Conservation (phyloP, 768 basidiomycete species). For the Chalciporus piperatus region DNA sequence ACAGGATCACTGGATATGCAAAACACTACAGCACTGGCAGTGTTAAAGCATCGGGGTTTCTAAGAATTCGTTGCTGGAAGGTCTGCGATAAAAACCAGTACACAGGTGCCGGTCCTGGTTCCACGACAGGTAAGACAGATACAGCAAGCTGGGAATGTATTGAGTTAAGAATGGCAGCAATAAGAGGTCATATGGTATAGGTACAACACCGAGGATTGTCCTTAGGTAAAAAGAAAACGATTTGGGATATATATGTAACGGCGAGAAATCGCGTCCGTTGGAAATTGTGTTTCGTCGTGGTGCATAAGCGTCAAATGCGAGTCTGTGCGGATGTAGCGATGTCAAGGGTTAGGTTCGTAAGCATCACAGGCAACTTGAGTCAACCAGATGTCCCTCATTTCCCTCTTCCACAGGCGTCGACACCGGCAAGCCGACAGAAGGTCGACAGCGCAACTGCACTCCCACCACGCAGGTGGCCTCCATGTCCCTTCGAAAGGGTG, state of each 20-base stretch:
- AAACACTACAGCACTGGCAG: neutral
- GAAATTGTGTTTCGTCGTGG: neutral
- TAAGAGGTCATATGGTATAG: neutral
- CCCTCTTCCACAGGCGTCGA: constrained; percentile 36
- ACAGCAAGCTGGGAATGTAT: neutral
- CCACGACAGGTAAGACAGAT: neutral
- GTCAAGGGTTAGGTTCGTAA: constrained; percentile 35
- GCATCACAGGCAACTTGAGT: constrained; percentile 43
- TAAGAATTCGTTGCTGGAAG: neutral
- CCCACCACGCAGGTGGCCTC: constrained; percentile 35
- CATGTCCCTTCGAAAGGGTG: constrained; percentile 31
- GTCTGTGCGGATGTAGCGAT: neutral
- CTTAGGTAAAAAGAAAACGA: neutral
- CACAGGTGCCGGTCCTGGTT: too few relatives aligned
- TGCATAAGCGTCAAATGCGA: neutral
- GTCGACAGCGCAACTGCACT: constrained; percentile 26
- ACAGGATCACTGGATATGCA: constrained; percentile 14
- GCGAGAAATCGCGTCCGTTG: constrained; percentile 4
- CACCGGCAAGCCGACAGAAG: constrained; percentile 24
- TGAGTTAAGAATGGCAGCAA: constrained; percentile 1
- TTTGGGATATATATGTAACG: neutral
- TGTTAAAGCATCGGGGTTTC: neutral
- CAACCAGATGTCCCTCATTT: constrained; percentile 48
- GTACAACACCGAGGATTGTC: constrained; percentile 11
- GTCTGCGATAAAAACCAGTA: too few relatives aligned